Evolutionary conservation across 1,139 yeast species (phyloP), one percentile per base, ranked within the genome.

Genomic region (Suhomyces atakaporum): DNA sequence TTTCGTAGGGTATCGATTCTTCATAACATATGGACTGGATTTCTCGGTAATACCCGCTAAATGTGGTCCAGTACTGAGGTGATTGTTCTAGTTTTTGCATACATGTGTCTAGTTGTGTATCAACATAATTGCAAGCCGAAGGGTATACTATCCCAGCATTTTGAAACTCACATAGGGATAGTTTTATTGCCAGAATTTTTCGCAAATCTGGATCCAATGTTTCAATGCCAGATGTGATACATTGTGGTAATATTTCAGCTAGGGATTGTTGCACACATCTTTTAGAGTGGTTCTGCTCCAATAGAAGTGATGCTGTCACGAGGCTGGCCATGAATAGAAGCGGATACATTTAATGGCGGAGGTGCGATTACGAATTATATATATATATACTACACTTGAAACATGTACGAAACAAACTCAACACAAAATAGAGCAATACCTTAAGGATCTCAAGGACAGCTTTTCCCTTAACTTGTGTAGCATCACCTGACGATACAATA

Each of bases 61-160:
- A 79, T 0, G 79, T 73, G 0, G 83, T 77, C 84, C 84, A 79
- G 61, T 73, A 73, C 48, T 77, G 81, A 1, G 79, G 68, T 2
- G 68, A 59, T 18, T 47, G 50, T 43, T 76, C 76, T 31, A 77
- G 45, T 1, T 62, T 54, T 2, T 45, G 31, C 25, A 77, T 59
- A 45, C 84, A 79, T 1, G 27, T 20, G 14, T 58, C 57, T n/a
- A 46, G 40, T 2, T 24, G 12, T n/a, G 20, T 5, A 2, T 35
- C 29, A 29, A 55, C 25, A 8, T 44, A 30, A 9, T 44, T 36
- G 43, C 79, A 74, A 7, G 45, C 50, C 0, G 24, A 27, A 0
- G 79, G 79, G 28, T 60, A 66, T 0, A 42, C 40, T 1, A 74
- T 46, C 1, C 61, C 54, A 0, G 81, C 64, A 21, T 66, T 73